Conservation (phyloP, 495 filamentous ascomycete genomes). For the Penicillium riverlandense region DNA sequence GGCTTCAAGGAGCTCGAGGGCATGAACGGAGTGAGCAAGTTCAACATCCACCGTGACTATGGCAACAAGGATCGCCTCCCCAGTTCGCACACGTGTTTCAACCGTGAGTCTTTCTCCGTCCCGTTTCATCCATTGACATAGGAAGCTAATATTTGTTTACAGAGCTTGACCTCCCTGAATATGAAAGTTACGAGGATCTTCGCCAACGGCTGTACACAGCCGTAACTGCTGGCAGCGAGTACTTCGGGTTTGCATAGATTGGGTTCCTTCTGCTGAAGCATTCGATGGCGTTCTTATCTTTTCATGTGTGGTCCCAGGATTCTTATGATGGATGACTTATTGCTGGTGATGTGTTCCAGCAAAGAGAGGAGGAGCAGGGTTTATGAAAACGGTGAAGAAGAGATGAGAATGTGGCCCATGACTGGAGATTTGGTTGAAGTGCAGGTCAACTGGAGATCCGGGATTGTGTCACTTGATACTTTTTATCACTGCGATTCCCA, state of each 20-base stretch:
- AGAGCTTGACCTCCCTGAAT: conserved; percentile 99
- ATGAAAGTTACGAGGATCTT: conserved; percentile 90
- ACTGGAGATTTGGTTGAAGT: conserved; percentile 27
- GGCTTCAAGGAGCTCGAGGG: conserved; percentile 98
- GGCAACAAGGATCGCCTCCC: conserved; percentile 95
- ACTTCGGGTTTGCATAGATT: conserved; percentile 89
- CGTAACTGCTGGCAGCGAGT: conserved; percentile 91
- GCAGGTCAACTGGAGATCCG: conserved; percentile 29
- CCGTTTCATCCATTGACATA: background rate
- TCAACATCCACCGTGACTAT: conserved; percentile 99
- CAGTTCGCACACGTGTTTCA: conserved; percentile 97
- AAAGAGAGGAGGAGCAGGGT: background rate
- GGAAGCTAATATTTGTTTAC: conserved; percentile 26
- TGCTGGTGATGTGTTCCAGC: background rate
- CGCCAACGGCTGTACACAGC: conserved; percentile 84
- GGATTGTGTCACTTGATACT: background rate
- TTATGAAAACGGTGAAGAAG: conserved; percentile 7
- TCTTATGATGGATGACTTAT: background rate
- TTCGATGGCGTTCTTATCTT: conserved; percentile 37
- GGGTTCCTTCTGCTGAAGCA: conserved; percentile 30
- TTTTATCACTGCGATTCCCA: background rate
- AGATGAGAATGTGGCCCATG: conserved; percentile 8
- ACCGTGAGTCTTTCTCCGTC: conserved; percentile 63
- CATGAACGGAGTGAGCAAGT: conserved; percentile 97
- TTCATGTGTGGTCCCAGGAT: conserved; percentile 3